Base-by-base conservation (phyloP, 805 yeast genomes). In the Clavispora vitiphila region DNA sequence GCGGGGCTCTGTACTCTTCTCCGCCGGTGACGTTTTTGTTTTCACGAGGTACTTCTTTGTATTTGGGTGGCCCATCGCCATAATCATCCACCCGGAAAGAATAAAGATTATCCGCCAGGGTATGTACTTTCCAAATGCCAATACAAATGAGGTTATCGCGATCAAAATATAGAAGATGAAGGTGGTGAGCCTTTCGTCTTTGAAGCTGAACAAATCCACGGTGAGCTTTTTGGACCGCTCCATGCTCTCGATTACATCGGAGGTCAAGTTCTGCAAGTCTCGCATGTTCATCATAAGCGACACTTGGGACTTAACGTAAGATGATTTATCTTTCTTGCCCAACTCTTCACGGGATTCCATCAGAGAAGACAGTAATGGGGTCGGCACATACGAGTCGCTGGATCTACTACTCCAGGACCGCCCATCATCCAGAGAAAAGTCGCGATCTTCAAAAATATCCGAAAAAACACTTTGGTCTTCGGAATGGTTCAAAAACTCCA, bases 71-170 rank as follows among this genome's bases (percentile, higher is more conserved):
- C 78, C 71, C 10, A 69, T 43, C 0, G 71, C 48, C 30, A 85
- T 49, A 0, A 61, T 52, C 0, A 61, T 46, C 95, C 96, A 87
- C 0, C 81, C 81, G 1, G 66, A 47, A 10, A 64, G 50, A 8
- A 83, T 78, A 26, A 83, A 74, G 1, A 83, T 63, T 1, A 70
- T 44, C 38, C 76, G 72, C 85, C 93, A 81, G 2, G 90, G 88
- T 32, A 81, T 73, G 47, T 65, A 79, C 9, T 72, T 69, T 0
- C 78, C 70, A 10, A 51, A 45, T 72, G 76, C 58, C 0, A 73
- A 41, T 15, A 78, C 60, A 9, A 76, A 59, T 5, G 62, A 49
- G 0, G 73, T 51, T 4, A 58, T 59, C 9, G 47, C 50, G 12
- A 61, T 46, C 7, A 65, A 55, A 1, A 63, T 64, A 47, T 68